These are phyloP conservation scores for Papiliotrema nemorosa DNA, from an alignment of 1,284 basidiomycete genomes.

Conservation along the genomic window DNA sequence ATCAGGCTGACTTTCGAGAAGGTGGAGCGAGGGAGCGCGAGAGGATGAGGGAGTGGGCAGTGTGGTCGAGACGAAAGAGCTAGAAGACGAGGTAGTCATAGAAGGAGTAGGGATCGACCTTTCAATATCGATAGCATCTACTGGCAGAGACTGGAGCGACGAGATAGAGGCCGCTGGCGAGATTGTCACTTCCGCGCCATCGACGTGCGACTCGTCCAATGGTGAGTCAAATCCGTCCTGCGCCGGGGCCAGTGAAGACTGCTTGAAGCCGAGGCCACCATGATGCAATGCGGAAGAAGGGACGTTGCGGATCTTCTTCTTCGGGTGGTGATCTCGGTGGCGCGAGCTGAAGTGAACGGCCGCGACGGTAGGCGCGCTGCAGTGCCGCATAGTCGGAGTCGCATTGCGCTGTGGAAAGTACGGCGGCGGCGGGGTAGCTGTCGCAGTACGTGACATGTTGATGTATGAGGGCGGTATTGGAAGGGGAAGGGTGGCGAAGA, in stretches of 20 bases:
- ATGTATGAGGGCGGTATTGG: constrained; percentile 9
- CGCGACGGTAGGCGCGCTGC: not conserved
- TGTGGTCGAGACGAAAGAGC: constrained; percentile 2
- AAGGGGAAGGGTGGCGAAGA: constrained; percentile 43
- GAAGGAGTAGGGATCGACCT: constrained; percentile 8
- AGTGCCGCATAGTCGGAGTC: constrained; percentile 38
- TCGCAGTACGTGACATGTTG: constrained; percentile 39
- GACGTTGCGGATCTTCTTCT: constrained; percentile 8
- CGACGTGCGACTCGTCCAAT: constrained; percentile 5
- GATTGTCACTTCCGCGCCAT: not conserved
- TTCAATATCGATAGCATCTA: too few species aligned
- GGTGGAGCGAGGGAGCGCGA: constrained; percentile 7
- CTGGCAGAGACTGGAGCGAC: not conserved
- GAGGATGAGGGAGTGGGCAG: constrained; percentile 5
- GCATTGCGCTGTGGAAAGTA: constrained; percentile 38
- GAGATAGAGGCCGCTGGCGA: too few species aligned
- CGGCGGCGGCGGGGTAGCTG: constrained; percentile 39
- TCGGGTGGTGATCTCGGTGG: not conserved
- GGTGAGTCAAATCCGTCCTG: constrained; percentile 4
- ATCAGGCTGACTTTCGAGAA: constrained; percentile 1
- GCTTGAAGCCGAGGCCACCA: too few species aligned
- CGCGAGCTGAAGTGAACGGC: constrained; percentile 2
- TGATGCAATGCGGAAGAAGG: too few species aligned
- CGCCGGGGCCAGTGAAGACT: not conserved
- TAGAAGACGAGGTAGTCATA: constrained; percentile 6